Base-by-base conservation (phyloP, 176 grass and related monocot species). In the Pharus latifolius region DNA sequence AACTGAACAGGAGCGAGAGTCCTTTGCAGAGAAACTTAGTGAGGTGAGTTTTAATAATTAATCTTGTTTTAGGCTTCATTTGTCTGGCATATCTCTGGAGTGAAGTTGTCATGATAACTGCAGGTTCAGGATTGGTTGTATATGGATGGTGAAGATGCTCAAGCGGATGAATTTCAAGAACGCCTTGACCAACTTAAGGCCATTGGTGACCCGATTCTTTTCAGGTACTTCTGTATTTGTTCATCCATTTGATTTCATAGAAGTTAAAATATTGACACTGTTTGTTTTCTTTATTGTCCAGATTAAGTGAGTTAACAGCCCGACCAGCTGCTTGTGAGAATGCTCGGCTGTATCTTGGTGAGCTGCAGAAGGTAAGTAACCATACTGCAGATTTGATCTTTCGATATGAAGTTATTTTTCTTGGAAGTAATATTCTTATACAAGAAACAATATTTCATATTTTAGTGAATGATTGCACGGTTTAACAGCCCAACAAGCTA, bases 101-200 rank as follows among this genome's bases (percentile, higher is more conserved):
- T 68, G 60, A 59, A 43, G 19, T 77, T 76, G 1, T 41, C 69
- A 50, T 41, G 63, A 14, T 34, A 64, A 78, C 16, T 78, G 65
- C 70, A 99, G 96, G 96, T 95, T 29, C 90, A 99, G 70, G 96
- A 99, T 49, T 99, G 96, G 96, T 80, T 99, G 61, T 99, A 99
- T 62, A 95, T 88, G 91, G 96, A 99, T 17, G 96, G 90, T 32
- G 96, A 99, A 76, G 96, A 99, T 59, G 96, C 90, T 81, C 82
- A 85, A 86, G 87, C 90, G 56, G 86, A 74, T 48, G 96, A 95
- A 87, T 99, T 99, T 43, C 56, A 95, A 86, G 90, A 91, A 72
- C 87, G 50, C 3, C 76, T 99, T 62, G 90, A 99, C 53, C 88
- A 86, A 75, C 90, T 95, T 44, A 95, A 90, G 76, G 78, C 75